phyloP scores from a whole-genome alignment of 192 early-diverging fungal genomes.

The Backusella macrospora region DNA sequence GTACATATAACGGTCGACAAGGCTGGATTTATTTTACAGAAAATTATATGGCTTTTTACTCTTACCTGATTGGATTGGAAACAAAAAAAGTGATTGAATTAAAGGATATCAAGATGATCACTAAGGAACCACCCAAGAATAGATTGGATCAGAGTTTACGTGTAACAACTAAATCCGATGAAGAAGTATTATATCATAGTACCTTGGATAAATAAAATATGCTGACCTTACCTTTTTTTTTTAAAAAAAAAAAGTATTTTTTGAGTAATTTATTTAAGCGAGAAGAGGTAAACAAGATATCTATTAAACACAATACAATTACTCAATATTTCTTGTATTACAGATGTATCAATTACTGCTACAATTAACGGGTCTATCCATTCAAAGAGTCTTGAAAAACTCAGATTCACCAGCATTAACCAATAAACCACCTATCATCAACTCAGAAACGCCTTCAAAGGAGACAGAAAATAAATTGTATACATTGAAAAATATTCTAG shows the following conservation, averaged over 20 bases:
- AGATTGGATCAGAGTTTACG: slow-evolving; percentile 86
- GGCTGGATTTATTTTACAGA: slow-evolving; percentile 97
- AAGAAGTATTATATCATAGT: slow-evolving; percentile 58
- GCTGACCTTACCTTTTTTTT: slow-evolving; percentile 6
- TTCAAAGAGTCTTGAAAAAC: slow-evolving; percentile 86
- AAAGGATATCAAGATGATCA: slow-evolving; percentile 86
- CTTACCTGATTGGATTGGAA: slow-evolving; percentile 91
- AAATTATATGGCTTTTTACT: slow-evolving; percentile 95
- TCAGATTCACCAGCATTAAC: background rate
- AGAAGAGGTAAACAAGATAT: slow-evolving; percentile 62
- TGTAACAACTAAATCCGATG: slow-evolving; percentile 80
- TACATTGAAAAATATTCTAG: slow-evolving; percentile 62
- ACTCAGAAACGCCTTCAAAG: background rate
- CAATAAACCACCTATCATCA: background rate
- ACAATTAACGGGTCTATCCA: slow-evolving; percentile 83
- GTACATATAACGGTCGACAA: slow-evolving; percentile 81
- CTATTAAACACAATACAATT: background rate
- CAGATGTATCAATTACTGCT: slow-evolving; percentile 88
- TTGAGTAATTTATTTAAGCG: slow-evolving; percentile 96
- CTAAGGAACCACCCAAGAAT: slow-evolving; percentile 83
- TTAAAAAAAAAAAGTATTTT: slow-evolving; percentile 61
- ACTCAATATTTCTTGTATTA: background rate
- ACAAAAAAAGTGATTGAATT: slow-evolving; percentile 89
- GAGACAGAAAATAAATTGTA: slow-evolving; percentile 37
- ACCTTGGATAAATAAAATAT: background rate